Evolutionary conservation across 1,139 yeast genomes (phyloP).

Genomic region (Lodderomyces beijingensis): DNA sequence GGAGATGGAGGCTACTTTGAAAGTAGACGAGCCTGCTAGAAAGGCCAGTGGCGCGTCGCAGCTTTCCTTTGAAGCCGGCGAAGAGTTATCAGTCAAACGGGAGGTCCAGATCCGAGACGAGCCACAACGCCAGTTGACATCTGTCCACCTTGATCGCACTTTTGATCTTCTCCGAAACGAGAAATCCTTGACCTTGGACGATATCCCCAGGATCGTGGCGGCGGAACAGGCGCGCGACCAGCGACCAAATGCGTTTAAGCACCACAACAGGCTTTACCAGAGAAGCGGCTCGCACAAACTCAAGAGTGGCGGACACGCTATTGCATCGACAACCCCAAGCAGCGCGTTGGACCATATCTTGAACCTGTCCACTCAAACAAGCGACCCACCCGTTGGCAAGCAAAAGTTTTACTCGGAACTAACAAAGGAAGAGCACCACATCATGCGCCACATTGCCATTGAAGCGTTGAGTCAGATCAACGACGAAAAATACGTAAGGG

Average conservation of each 20-base stretch:
- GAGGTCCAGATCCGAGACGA: slow-evolving; percentile 44
- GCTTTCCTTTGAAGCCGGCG: slow-evolving; percentile 18
- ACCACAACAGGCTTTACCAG: slow-evolving; percentile 49
- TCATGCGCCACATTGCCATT: slow-evolving; percentile 65
- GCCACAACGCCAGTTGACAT: slow-evolving; percentile 31
- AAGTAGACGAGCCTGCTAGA: slow-evolving; percentile 7
- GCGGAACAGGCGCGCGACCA: slow-evolving; percentile 95
- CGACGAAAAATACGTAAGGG: slow-evolving; percentile 39
- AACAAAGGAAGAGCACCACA: slow-evolving; percentile 52
- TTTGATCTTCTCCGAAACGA: slow-evolving; percentile 74
- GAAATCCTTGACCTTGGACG: slow-evolving; percentile 86
- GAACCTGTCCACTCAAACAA: slow-evolving; percentile 8
- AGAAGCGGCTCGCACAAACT: slow-evolving; percentile 21
- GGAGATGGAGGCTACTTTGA: slow-evolving; percentile 17
- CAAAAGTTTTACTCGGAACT: slow-evolving; percentile 70
- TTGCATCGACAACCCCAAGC: slow-evolving; percentile 10
- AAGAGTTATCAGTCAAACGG: slow-evolving; percentile 33
- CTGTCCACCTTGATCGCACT: slow-evolving; percentile 44
- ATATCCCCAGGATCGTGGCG: slow-evolving; percentile 93
- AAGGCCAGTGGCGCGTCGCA: slow-evolving; percentile 13
- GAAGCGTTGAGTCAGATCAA: slow-evolving; percentile 50
- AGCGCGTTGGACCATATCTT: slow-evolving; percentile 12
- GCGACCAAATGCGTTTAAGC: slow-evolving; percentile 80
- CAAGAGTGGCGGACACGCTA: slow-evolving; percentile 9
- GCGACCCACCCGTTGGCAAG: slow-evolving; percentile 8